phyloP scores from a whole-genome alignment of 2,329 filamentous ascomycete species.

The Lasiodiplodia sp. region DNA sequence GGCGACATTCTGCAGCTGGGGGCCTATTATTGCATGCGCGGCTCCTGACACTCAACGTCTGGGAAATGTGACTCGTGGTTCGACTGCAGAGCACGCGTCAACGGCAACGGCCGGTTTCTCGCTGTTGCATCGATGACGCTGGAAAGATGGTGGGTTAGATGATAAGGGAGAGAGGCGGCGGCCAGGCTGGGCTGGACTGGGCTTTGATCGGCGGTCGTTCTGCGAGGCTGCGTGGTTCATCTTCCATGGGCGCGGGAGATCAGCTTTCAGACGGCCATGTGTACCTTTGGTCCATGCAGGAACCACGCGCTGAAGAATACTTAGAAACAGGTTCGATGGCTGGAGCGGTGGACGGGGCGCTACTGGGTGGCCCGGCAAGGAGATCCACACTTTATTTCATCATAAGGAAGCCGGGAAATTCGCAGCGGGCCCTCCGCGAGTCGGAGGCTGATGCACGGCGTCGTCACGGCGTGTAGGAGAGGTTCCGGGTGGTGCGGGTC shows the following conservation, averaged over 20 bases:
- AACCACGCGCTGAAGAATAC: background rate
- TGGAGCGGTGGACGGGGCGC: background rate
- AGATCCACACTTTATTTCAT: conserved; percentile 1
- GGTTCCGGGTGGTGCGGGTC: background rate
- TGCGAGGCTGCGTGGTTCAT: background rate
- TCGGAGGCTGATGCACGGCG: background rate
- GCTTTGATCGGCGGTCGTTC: background rate
- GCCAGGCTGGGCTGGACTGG: background rate
- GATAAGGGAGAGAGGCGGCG: background rate
- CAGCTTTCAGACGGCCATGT: background rate
- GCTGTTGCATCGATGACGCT: background rate
- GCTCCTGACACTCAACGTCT: background rate
- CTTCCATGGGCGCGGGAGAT: background rate
- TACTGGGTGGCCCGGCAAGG: background rate
- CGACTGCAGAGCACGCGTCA: too few relatives aligned
- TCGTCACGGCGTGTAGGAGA: background rate
- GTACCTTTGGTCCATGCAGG: background rate
- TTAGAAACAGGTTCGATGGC: background rate
- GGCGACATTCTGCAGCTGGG: background rate
- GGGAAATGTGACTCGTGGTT: background rate
- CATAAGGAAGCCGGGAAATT: background rate
- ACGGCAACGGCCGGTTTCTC: too few relatives aligned
- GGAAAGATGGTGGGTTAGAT: background rate
- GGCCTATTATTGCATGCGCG: background rate
- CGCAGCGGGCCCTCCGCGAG: background rate